Conservation (phyloP, 2,329 filamentous ascomycete species). For the Exophiala xenobiotica region DNA sequence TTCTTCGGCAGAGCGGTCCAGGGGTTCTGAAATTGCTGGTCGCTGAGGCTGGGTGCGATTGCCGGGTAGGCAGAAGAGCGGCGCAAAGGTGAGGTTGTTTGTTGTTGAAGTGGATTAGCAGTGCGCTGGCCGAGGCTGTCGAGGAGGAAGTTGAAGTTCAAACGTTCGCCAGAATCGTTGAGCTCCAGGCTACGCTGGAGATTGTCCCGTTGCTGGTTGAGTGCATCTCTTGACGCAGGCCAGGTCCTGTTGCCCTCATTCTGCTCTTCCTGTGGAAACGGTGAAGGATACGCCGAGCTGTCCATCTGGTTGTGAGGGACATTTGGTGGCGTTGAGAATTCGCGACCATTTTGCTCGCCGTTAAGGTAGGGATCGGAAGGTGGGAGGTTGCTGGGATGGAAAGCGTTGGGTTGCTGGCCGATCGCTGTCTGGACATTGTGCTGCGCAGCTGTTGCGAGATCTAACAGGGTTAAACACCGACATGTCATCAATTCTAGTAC, state of each 20-base stretch:
- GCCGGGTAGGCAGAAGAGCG: conserved; percentile 25
- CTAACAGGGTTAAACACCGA: conserved; percentile 11
- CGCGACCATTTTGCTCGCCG: conserved; percentile 31
- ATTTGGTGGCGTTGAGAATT: conserved; percentile 35
- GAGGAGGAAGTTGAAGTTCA: conserved; percentile 72
- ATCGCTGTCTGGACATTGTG: conserved; percentile 26
- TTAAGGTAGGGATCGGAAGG: conserved; percentile 31
- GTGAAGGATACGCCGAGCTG: conserved; percentile 10
- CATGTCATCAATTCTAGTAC: conserved; percentile 4
- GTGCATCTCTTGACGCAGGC: conserved; percentile 34
- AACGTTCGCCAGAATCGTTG: conserved; percentile 58
- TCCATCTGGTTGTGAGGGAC: conserved; percentile 19
- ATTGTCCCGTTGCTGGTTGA: conserved; percentile 44
- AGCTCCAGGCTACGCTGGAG: conserved; percentile 54
- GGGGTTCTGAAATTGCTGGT: conserved; percentile 33
- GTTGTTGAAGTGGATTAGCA: conserved; percentile 41
- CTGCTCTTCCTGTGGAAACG: conserved; percentile 10
- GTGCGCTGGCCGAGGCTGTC: conserved; percentile 57
- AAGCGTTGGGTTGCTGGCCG: conserved; percentile 12
- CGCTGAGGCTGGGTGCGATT: conserved; percentile 28
- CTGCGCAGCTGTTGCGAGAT: conserved; percentile 29
- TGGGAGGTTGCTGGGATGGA: conserved; percentile 11
- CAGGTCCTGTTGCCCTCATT: conserved; percentile 16
- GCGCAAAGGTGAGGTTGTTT: conserved; percentile 7
- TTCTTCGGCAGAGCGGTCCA: conserved; percentile 56